Conservation (phyloP, 2,329 filamentous ascomycete species). For the Arthrocladium fulminans region DNA sequence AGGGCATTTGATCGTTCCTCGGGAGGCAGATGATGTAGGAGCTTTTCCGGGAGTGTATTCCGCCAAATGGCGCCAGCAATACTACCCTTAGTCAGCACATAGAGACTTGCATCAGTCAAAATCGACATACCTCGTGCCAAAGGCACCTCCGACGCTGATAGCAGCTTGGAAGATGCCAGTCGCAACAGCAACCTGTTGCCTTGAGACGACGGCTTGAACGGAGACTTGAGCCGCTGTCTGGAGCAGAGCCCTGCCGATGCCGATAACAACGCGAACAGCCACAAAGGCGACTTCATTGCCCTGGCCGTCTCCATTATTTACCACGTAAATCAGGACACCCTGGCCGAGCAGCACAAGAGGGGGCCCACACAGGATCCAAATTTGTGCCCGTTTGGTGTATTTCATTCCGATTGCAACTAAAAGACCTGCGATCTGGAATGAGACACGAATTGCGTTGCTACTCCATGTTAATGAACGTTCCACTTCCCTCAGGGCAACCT, state of each 20-base stretch:
- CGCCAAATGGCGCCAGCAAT: constrained; percentile 33
- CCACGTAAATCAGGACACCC: constrained; percentile 24
- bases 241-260: constrained; percentile 31
- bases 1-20: constrained; percentile 18
- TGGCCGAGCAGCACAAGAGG: constrained; percentile 31
- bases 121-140: constrained; percentile 26
- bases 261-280: constrained; percentile 14
- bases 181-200: constrained; percentile 31
- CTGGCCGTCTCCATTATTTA: constrained; percentile 11
- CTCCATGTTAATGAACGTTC: not conserved
- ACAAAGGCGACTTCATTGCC: not conserved
- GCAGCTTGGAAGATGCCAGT: constrained; percentile 31
- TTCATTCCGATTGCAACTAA: constrained; percentile 25
- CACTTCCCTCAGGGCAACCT: constrained; percentile 12
- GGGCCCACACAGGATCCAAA: constrained; percentile 27
- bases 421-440: constrained; percentile 32
- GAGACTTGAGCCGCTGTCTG: constrained; percentile 29
- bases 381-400: constrained; percentile 30
- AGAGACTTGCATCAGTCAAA: not conserved
- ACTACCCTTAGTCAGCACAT: constrained; percentile 8
- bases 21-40: constrained; percentile 18
- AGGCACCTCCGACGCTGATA: constrained; percentile 26
- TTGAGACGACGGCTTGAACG: constrained; percentile 29
- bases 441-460: constrained; percentile 28
- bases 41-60: constrained; percentile 19